These are phyloP conservation scores for Gossypium bickii DNA, from an alignment of 345 rosid species.

Conservation along the genomic window DNA sequence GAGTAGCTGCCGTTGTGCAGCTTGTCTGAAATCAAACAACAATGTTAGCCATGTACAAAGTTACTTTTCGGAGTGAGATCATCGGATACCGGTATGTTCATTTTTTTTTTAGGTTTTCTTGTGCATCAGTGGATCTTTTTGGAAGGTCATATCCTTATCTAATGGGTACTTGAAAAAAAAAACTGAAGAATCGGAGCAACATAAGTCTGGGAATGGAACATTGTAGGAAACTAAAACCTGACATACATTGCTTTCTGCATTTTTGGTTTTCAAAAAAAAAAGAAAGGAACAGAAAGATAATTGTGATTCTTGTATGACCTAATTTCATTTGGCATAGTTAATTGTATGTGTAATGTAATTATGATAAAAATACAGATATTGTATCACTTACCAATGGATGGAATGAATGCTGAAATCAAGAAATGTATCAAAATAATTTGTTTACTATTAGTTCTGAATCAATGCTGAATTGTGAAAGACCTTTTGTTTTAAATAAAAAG, in stretches of 20 bases:
- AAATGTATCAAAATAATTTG: background rate
- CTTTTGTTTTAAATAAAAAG: too few relatives aligned
- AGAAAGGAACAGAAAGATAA: background rate
- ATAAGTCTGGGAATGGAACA: background rate
- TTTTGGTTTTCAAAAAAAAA: background rate
- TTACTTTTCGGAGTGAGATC: background rate
- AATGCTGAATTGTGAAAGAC: too few relatives aligned
- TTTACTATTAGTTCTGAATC: too few relatives aligned
- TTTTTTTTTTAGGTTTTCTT: background rate
- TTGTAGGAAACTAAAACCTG: background rate
- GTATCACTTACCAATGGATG: background rate
- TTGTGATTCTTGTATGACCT: background rate
- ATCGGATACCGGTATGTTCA: background rate
- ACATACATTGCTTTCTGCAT: background rate
- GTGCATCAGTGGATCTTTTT: background rate
- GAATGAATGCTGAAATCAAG: background rate
- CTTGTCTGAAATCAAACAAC: conserved; percentile 46
- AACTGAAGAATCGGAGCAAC: background rate
- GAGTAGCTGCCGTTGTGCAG: conserved; percentile 86
- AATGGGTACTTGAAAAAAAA: background rate
- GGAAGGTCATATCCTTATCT: background rate
- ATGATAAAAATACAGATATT: background rate
- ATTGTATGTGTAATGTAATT: background rate
- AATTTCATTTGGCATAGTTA: background rate
- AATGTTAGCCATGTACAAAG: background rate